Evolutionary conservation across 1,284 basidiomycete genomes (phyloP), one percentile per base, ranked within the genome.

Genomic region (Naganishia sp.): DNA sequence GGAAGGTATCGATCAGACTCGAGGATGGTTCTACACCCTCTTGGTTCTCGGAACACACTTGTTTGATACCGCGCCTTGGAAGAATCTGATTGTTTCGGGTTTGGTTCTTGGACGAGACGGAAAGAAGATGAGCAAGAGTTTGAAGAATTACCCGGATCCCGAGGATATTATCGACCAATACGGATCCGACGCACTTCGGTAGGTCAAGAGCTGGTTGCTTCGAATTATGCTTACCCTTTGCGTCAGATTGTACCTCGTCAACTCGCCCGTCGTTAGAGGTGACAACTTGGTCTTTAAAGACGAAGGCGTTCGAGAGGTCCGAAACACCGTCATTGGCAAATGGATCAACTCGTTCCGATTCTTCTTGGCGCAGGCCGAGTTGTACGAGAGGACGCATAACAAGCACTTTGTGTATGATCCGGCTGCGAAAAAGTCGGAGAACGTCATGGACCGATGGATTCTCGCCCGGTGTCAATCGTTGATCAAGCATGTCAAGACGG

Each of bases 291-390:
- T 94, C 61, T 99, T 99, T 89, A 87, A 94, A 65, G 96, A 99
- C 80, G 93, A 95, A 71, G 96, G 96, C 71, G 96, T 99, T 65
- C 90, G 92, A 72, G 95, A 98, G 73, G 94, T 99, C 68, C 85
- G 99, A 72, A 90, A 93, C 42, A 89, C 92, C 25, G 94, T 97
- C 36, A 88, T 99, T 72, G 84, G 98, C 46, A 96, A 95, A n/a
- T 98, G 95, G 94, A 86, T 99, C 78, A 99, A 99, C 80, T 92
- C 94, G 63, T 95, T 95, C 87, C 92, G 95, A 71, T 99, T 99
- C 86, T 97, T 99, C 87, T 85, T 98, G 65, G 93, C 92, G n/a
- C 95, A 98, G 78, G 92, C 88, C 49, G 88, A 88, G 13, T 82
- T 99, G 39, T 84, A 94, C 72, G 90, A 94, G 80, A 96, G 96